These are phyloP conservation scores for Hanseniaspora meyeri DNA, from an alignment of 805 yeast genomes.

Conservation along the genomic window DNA sequence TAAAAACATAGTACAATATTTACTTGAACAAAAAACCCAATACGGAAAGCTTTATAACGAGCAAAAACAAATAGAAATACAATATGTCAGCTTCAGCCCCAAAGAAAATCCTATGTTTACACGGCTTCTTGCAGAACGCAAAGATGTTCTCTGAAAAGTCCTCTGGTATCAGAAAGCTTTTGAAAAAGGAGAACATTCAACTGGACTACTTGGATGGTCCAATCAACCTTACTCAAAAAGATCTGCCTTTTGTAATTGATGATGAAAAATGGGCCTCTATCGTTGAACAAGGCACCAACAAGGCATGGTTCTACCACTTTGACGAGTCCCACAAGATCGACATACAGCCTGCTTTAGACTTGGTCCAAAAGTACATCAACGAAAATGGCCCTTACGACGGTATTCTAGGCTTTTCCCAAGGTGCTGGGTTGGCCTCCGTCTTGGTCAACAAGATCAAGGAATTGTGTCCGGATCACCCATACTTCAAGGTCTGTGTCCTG, in stretches of 20 bases:
- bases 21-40: not conserved
- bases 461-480: slow-evolving; percentile 35
- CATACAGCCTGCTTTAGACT: slow-evolving; percentile 39
- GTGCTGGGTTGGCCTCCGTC: slow-evolving; percentile 76
- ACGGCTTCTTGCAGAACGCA: slow-evolving; percentile 82
- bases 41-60: slow-evolving; percentile 12
- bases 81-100: slow-evolving; percentile 6
- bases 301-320: slow-evolving; percentile 68
- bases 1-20: not conserved
- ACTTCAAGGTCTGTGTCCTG: slow-evolving; percentile 59
- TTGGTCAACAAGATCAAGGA: slow-evolving; percentile 48
- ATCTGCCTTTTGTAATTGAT: slow-evolving; percentile 59
- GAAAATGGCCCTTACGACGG: slow-evolving; percentile 79
- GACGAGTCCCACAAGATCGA: slow-evolving; percentile 36
- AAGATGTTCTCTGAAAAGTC: slow-evolving; percentile 76
- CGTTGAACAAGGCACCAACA: slow-evolving; percentile 35
- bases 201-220: slow-evolving; percentile 76
- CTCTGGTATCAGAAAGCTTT: slow-evolving; percentile 70
- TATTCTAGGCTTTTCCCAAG: slow-evolving; percentile 83
- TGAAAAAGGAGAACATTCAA: slow-evolving; percentile 53
- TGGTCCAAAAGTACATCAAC: slow-evolving; percentile 39
- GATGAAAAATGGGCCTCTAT: slow-evolving; percentile 40
- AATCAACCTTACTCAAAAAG: slow-evolving; percentile 46
- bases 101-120: slow-evolving; percentile 63
- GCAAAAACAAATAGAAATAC: not conserved